phyloP scores from a whole-genome alignment of 352 stramenopile species.

The Phytophthora vignae region DNA sequence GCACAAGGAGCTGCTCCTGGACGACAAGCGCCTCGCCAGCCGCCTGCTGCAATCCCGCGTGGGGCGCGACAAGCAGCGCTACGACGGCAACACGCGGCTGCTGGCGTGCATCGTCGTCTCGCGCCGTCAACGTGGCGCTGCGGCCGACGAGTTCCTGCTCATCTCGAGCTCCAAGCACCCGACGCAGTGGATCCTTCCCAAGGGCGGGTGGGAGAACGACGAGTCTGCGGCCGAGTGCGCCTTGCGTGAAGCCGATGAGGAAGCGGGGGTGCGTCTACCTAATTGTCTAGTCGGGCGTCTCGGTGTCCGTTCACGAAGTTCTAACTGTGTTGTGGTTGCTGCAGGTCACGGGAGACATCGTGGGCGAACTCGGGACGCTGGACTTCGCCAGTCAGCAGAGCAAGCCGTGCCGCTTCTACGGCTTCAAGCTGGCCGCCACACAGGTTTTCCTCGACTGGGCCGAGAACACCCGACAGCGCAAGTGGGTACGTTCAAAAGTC shows the following conservation, averaged over 20 bases:
- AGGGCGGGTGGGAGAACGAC: conserved; percentile 96
- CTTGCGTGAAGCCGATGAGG: conserved; percentile 94
- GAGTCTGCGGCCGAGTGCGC: conserved; percentile 93
- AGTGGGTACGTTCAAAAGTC: conserved; percentile 53
- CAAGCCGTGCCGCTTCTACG: conserved; percentile 59
- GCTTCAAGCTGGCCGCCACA: conserved; percentile 43
- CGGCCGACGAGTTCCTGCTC: conserved; percentile 62
- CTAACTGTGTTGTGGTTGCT: conserved; percentile 5
- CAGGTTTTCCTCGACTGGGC: conserved; percentile 66
- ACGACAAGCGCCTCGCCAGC: conserved; percentile 23
- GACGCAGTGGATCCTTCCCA: conserved; percentile 96
- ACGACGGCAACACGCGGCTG: conserved; percentile 64
- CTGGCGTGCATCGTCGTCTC: conserved; percentile 64
- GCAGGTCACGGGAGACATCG: conserved; percentile 55
- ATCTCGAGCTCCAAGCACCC: conserved; percentile 91
- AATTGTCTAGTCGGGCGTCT: not conserved
- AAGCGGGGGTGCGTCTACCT: conserved; percentile 79
- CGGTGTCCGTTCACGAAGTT: not conserved
- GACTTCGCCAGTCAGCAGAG: conserved; percentile 63
- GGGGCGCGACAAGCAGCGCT: conserved; percentile 73
- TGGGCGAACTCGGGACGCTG: conserved; percentile 47
- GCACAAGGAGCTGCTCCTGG: conserved; percentile 21
- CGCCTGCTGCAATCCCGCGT: conserved; percentile 58
- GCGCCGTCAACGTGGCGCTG: conserved; percentile 6
- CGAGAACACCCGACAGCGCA: conserved; percentile 55